phyloP scores from a whole-genome alignment of 2,329 filamentous ascomycete genomes.

The Penicillium sp. region DNA sequence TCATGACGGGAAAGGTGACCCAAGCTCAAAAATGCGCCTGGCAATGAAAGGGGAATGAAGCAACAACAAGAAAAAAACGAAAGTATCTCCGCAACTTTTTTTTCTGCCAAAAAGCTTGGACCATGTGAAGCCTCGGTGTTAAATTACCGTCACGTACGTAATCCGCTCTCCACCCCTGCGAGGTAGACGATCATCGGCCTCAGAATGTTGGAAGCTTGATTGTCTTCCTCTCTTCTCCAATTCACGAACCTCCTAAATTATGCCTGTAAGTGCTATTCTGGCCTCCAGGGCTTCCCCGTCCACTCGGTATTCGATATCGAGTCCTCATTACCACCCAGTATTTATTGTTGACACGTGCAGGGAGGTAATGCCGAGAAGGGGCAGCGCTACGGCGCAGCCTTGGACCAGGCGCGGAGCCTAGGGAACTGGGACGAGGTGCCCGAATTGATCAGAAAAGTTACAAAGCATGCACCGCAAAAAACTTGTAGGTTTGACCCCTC shows the following conservation, averaged over 20 bases:
- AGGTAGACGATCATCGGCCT: slow-evolving; percentile 23
- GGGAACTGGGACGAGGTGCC: slow-evolving; percentile 84
- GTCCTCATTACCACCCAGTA: slow-evolving; percentile 13
- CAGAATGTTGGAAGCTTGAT: slow-evolving; percentile 10
- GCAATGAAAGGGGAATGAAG: not conserved
- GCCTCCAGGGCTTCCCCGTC: slow-evolving; percentile 1
- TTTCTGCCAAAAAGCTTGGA: slow-evolving; percentile 27
- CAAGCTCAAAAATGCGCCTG: not conserved
- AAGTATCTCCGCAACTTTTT: slow-evolving; percentile 23
- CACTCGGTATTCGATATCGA: slow-evolving; percentile 7
- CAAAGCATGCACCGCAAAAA: slow-evolving; percentile 85
- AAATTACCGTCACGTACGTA: slow-evolving; percentile 29
- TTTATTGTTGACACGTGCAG: slow-evolving; percentile 32
- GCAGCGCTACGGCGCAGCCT: slow-evolving; percentile 73
- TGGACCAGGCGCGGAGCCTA: slow-evolving; percentile 85
- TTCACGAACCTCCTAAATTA: slow-evolving; percentile 17
- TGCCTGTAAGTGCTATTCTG: slow-evolving; percentile 21
- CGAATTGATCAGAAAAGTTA: slow-evolving; percentile 88
- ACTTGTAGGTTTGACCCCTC: slow-evolving; percentile 62
- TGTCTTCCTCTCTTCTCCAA: slow-evolving; percentile 18
- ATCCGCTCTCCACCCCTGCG: slow-evolving; percentile 20
- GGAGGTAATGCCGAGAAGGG: slow-evolving; percentile 69
- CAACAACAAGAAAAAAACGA: not conserved
- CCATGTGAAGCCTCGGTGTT: slow-evolving; percentile 33
- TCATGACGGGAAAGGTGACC: slow-evolving; percentile 15